These are phyloP conservation scores for Cerioporus squamosus DNA, from an alignment of 1,284 basidiomycete genomes.

Conservation along the genomic window DNA sequence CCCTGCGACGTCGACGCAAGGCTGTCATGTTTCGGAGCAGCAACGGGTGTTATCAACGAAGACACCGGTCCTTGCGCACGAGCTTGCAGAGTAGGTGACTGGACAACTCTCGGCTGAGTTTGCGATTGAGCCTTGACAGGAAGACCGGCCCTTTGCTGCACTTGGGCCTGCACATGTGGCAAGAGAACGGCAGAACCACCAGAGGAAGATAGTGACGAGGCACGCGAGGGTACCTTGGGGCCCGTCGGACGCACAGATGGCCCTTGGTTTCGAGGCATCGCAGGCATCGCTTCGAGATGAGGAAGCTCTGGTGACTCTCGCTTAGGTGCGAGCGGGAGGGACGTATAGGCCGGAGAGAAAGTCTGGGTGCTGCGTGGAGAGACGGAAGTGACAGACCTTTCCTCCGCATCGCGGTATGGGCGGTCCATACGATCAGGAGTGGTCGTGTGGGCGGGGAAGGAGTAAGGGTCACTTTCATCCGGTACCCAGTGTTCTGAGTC, in stretches of 20 bases:
- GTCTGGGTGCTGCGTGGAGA: constrained; percentile 13
- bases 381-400: constrained; percentile 23
- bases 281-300: constrained; percentile 14
- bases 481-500: constrained; percentile 24
- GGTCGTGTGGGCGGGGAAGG: background rate
- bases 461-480: constrained; percentile 18
- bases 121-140: constrained; percentile 12
- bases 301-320: constrained; percentile 22
- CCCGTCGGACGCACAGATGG: constrained; percentile 9
- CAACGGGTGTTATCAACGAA: constrained; percentile 2
- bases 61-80: constrained; percentile 7
- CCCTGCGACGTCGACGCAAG: constrained; percentile 12
- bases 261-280: constrained; percentile 10
- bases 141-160: background rate
- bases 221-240: constrained; percentile 9
- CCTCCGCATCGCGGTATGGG: constrained; percentile 7
- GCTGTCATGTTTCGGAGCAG: constrained; percentile 3
- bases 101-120: background rate
- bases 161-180: constrained; percentile 1
- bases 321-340: constrained; percentile 7
- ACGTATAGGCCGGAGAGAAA: constrained; percentile 10
- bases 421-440: constrained; percentile 12
- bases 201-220: constrained; percentile 15
- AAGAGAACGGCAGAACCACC: constrained; percentile 6
- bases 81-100: background rate